phyloP scores from a whole-genome alignment of 2,329 filamentous ascomycete genomes.

The Penicillium sp. region DNA sequence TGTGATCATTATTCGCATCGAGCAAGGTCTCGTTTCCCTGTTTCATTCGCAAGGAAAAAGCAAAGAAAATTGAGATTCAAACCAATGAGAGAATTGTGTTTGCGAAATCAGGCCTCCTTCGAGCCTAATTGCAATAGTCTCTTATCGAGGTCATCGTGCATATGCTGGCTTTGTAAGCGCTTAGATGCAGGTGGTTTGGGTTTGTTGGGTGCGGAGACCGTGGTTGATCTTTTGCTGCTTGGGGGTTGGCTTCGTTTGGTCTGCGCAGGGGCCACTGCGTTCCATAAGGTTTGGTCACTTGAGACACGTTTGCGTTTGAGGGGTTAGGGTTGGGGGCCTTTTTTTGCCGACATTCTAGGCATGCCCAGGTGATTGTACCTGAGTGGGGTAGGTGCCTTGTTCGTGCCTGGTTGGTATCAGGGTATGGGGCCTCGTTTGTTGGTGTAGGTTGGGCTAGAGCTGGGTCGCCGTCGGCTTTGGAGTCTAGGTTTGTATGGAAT shows the following conservation, averaged over 20 bases:
- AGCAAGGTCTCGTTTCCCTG: background rate
- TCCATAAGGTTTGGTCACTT: background rate
- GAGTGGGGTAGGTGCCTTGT: background rate
- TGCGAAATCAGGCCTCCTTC: background rate
- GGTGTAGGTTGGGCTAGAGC: background rate
- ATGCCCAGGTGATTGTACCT: background rate
- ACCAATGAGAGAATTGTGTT: background rate
- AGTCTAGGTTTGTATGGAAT: background rate
- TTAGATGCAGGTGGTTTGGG: background rate
- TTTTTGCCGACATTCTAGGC: background rate
- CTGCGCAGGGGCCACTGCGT: constrained; percentile 3
- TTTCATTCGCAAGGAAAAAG: background rate
- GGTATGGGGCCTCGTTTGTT: too few species aligned
- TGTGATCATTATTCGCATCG: background rate
- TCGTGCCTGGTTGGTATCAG: background rate
- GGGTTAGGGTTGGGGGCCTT: background rate
- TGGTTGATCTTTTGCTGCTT: background rate
- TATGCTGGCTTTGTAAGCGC: background rate
- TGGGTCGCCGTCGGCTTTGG: background rate
- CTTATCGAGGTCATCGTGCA: background rate
- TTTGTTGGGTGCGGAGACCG: background rate
- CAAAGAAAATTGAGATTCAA: background rate
- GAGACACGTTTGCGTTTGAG: background rate
- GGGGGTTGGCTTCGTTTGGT: background rate
- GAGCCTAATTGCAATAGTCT: background rate